These are phyloP conservation scores for Torulaspora franciscae DNA, from an alignment of 805 yeast genomes.

Conservation along the genomic window DNA sequence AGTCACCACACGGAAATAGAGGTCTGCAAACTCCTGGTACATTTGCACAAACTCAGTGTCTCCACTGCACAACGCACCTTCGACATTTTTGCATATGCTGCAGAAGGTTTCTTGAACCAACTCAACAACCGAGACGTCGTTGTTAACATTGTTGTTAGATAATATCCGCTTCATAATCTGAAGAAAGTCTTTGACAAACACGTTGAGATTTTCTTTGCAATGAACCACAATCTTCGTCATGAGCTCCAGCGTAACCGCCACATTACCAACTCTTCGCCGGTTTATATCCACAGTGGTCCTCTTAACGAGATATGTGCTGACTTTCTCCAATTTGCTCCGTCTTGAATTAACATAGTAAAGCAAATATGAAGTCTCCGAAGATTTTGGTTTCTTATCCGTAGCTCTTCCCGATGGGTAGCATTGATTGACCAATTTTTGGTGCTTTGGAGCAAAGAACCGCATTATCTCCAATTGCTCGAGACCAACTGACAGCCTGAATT, in stretches of 20 bases:
- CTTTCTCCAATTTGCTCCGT: conserved; percentile 83
- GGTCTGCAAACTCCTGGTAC: conserved; percentile 39
- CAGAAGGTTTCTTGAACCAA: conserved; percentile 45
- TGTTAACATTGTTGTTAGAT: conserved; percentile 36
- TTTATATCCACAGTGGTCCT: conserved; percentile 58
- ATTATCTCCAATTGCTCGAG: conserved; percentile 1
- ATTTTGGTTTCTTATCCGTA: conserved; percentile 83
- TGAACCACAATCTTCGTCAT: conserved; percentile 62
- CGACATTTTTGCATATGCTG: conserved; percentile 49
- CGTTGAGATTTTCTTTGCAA: conserved; percentile 79
- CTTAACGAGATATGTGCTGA: conserved; percentile 60
- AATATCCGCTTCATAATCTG: conserved; percentile 52
- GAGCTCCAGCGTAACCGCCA: conserved; percentile 74
- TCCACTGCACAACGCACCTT: conserved; percentile 60
- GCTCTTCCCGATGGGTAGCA: conserved; percentile 91
- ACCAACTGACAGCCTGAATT: background rate
- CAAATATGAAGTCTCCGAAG: conserved; percentile 83
- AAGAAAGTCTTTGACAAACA: conserved; percentile 68
- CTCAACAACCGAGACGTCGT: conserved; percentile 60
- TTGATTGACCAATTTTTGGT: conserved; percentile 81
- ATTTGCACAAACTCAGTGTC: conserved; percentile 51
- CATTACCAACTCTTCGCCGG: conserved; percentile 66
- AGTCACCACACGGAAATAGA: conserved; percentile 28
- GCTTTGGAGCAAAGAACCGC: conserved; percentile 62
- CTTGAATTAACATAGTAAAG: conserved; percentile 87